Conservation (phyloP, 768 basidiomycete species). For the Leccinum barrowsii region DNA sequence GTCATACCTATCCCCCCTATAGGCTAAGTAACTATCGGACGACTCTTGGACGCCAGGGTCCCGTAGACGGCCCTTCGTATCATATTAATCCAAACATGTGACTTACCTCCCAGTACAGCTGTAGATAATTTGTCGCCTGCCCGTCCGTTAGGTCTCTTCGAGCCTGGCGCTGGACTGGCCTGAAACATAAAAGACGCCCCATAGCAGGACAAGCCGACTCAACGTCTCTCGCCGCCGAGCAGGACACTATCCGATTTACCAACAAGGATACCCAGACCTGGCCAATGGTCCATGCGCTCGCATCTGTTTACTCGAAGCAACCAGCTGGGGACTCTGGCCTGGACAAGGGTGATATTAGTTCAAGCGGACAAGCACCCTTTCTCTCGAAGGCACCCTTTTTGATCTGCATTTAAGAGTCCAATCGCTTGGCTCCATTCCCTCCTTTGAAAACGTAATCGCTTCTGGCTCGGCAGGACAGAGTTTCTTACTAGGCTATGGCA, state of each 20-base stretch:
- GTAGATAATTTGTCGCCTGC: neutral
- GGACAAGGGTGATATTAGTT: neutral
- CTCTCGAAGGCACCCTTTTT: no score
- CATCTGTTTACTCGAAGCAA: neutral
- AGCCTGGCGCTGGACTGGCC: neutral
- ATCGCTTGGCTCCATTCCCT: neutral
- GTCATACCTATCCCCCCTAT: neutral
- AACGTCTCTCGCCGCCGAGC: neutral
- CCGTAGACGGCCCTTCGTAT: neutral
- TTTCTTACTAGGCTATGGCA: neutral
- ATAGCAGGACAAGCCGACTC: no score
- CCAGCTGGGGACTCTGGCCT: neutral
- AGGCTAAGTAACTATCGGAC: neutral
- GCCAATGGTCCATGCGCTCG: neutral
- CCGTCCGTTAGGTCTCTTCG: neutral
- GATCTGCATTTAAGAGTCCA: neutral
- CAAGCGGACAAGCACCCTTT: neutral
- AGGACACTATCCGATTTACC: neutral
- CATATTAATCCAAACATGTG: neutral
- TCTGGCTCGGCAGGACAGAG: neutral
- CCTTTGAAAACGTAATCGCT: neutral
- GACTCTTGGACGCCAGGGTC: neutral
- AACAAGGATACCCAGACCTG: neutral
- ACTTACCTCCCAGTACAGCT: neutral
- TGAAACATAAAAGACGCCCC: no score